These are phyloP conservation scores for Kwoniella mangroviensis DNA, from an alignment of 768 basidiomycete species.

Conservation along the genomic window DNA sequence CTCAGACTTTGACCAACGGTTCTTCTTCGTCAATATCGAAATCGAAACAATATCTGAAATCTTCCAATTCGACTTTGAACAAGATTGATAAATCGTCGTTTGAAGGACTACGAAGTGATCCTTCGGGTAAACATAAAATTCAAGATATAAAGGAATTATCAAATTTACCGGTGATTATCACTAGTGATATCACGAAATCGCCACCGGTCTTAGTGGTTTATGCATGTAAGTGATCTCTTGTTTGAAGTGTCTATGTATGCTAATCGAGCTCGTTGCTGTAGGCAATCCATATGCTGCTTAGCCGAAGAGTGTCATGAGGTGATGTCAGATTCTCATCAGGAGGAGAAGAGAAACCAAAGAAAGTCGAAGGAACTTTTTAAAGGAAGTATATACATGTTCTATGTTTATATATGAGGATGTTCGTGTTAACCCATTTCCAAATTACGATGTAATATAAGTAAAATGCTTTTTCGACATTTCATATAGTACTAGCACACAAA, in stretches of 20 bases:
- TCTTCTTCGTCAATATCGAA: slow-evolving; percentile 61
- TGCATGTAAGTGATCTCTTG: slow-evolving; percentile 61
- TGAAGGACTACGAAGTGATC: slow-evolving; percentile 72
- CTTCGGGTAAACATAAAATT: slow-evolving; percentile 81
- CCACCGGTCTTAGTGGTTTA: slow-evolving; percentile 96
- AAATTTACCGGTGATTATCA: slow-evolving; percentile 93
- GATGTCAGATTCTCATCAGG: too few species aligned
- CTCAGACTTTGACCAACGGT: background rate
- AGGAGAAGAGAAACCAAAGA: too few species aligned
- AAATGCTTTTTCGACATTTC: background rate
- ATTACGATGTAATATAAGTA: background rate
- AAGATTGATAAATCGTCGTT: slow-evolving; percentile 71
- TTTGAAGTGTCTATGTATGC: background rate
- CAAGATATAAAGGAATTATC: slow-evolving; percentile 93
- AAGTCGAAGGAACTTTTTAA: too few species aligned
- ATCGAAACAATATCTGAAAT: slow-evolving; percentile 67
- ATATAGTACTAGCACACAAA: background rate
- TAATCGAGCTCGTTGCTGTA: background rate
- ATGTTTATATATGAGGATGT: slow-evolving; percentile 1
- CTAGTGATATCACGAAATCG: slow-evolving; percentile 91
- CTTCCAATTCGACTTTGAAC: slow-evolving; percentile 69
- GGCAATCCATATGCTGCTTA: slow-evolving; percentile 24
- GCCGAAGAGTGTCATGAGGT: background rate
- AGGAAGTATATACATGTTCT: background rate
- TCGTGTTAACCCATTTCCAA: background rate